A percentile compares a stretch with the other conserved stretches of the same genome.
These are phyloP conservation scores for Penicillium sp. DNA, from an alignment of 2,329 filamentous ascomycete genomes.

Conservation along the genomic window DNA sequence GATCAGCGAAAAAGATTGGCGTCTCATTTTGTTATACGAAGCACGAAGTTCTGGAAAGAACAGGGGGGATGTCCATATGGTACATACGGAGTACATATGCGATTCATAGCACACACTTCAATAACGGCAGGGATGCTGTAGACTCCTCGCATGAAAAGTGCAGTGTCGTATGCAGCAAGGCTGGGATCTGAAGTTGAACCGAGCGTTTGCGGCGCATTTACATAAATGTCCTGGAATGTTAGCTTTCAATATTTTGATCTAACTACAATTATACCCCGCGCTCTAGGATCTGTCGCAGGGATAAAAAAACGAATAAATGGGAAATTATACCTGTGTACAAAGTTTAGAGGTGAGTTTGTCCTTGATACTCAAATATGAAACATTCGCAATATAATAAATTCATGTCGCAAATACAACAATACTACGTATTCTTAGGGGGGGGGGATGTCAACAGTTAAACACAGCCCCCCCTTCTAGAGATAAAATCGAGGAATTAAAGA, in stretches of 20 bases:
- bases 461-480: not conserved
- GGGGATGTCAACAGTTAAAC: not conserved
- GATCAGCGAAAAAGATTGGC: not conserved
- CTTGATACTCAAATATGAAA: not conserved
- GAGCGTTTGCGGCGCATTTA: conserved; percentile 15
- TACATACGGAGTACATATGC: not conserved
- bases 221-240: conserved; percentile 12
- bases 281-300: conserved; percentile 12
- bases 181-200: conserved; percentile 21
- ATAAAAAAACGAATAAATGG: not conserved
- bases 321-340: not conserved
- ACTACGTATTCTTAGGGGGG: not conserved
- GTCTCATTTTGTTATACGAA: not conserved
- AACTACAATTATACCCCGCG: conserved; percentile 8
- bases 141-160: conserved; percentile 24
- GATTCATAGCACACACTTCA: conserved; percentile 5
- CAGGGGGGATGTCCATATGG: not conserved
- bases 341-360: not conserved
- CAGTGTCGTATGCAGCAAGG: conserved; percentile 16
- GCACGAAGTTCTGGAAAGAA: not conserved
- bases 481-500: not conserved
- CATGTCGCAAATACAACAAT: no score
- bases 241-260: not conserved
- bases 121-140: conserved; percentile 22
- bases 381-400: not conserved